Conservation (phyloP, 768 basidiomycete genomes). For the Kwoniella pini region DNA sequence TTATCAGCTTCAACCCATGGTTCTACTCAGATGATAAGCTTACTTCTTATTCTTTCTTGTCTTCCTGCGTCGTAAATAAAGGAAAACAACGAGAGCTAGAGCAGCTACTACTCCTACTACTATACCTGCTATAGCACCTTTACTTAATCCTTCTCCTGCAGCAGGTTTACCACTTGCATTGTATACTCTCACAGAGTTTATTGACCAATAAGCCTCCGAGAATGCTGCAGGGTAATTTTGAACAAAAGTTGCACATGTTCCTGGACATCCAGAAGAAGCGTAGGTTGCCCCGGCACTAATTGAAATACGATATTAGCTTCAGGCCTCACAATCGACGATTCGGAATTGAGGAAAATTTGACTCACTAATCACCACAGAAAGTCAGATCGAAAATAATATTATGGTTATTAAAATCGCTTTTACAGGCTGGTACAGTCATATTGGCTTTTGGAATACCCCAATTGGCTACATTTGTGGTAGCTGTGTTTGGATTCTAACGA, state of each 20-base stretch:
- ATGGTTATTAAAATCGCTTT: slow-evolving; percentile 50
- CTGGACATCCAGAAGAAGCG: slow-evolving; percentile 38
- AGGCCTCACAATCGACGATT: neutral
- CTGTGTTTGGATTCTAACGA: slow-evolving; percentile 31
- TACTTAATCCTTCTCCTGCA: slow-evolving; percentile 19
- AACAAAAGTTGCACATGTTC: slow-evolving; percentile 60
- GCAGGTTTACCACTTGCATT: slow-evolving; percentile 39
- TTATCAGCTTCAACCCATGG: neutral
- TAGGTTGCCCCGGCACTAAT: slow-evolving; percentile 43
- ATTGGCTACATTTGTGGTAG: slow-evolving; percentile 36
- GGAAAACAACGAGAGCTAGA: slow-evolving; percentile 15
- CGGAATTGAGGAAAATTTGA: neutral
- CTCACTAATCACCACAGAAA: slow-evolving; percentile 51
- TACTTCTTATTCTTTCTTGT: slow-evolving; percentile 17
- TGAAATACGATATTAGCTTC: neutral
- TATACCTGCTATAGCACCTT: slow-evolving; percentile 43
- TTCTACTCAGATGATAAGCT: too few species aligned
- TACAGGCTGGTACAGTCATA: slow-evolving; percentile 47
- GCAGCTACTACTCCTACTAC: slow-evolving; percentile 34
- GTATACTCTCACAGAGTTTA: slow-evolving; percentile 66
- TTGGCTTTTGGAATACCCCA: slow-evolving; percentile 51
- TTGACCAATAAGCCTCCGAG: slow-evolving; percentile 68
- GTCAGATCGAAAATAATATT: slow-evolving; percentile 61
- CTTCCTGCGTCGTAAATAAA: slow-evolving; percentile 25
- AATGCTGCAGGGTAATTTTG: slow-evolving; percentile 65